Evolutionary conservation across 768 basidiomycete species (phyloP).

Genomic region (Leccinum disarticulatum): DNA sequence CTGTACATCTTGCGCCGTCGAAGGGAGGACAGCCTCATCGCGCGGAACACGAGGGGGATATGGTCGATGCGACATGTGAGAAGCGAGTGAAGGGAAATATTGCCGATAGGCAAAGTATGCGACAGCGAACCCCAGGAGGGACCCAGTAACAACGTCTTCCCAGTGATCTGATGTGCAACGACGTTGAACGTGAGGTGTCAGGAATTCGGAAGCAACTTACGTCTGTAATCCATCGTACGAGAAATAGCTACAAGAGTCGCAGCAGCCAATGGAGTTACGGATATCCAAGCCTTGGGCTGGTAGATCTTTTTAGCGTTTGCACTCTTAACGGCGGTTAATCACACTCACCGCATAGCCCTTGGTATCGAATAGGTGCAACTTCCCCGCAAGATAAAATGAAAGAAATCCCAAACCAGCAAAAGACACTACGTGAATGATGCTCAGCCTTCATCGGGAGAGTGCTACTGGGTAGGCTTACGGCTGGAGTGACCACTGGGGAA

Average conservation of each 20-base stretch:
- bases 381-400: conserved; percentile 86
- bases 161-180: conserved; percentile 66
- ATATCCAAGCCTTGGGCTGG: conserved; percentile 81
- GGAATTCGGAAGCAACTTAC: conserved; percentile 36
- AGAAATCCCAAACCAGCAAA: conserved; percentile 93
- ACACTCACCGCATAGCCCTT: conserved; percentile 65
- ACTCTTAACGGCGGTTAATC: neutral
- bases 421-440: conserved; percentile 54
- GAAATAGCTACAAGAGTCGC: conserved; percentile 81
- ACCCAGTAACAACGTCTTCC: conserved; percentile 86
- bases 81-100: conserved; percentile 75
- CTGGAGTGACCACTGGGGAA: conserved; percentile 93
- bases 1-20: conserved; percentile 17
- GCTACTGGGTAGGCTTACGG: conserved; percentile 44
- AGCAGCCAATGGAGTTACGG: conserved; percentile 71
- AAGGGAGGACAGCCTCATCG: conserved; percentile 45
- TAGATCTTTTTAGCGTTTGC: conserved; percentile 4
- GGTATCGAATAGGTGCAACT: conserved; percentile 85
- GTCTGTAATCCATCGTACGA: conserved; percentile 90
- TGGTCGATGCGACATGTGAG: conserved; percentile 64
- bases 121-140: conserved; percentile 67
- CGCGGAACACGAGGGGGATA: conserved; percentile 64
- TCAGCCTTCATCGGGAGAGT: neutral
- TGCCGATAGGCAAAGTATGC: conserved; percentile 80
- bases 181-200: conserved; percentile 7